Conservation (phyloP, 139 green algal species). For the Desmodesmus armatus region DNA sequence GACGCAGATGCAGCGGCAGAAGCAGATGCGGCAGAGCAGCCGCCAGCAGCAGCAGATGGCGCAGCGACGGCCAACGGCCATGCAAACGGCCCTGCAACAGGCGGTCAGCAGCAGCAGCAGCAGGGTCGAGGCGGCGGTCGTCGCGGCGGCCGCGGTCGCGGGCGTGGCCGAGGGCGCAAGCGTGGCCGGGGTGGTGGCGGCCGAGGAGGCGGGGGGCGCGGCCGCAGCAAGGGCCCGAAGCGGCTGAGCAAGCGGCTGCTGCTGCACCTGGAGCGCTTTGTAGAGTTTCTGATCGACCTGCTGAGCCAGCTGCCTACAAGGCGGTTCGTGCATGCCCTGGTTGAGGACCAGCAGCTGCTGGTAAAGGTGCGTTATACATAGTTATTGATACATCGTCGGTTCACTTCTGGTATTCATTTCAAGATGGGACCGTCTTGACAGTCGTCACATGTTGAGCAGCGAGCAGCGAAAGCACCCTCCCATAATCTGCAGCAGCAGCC, state of each 20-base stretch:
- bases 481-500: background rate
- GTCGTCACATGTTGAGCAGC: no score
- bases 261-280: conserved; percentile 88
- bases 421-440: no score
- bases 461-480: no score
- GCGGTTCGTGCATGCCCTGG: conserved; percentile 85
- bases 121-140: no score
- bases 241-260: conserved; percentile 44
- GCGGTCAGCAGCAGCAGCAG: background rate
- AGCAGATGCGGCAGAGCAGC: background rate
- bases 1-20: background rate
- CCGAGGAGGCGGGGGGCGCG: background rate
- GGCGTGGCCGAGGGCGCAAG: no score
- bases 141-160: background rate
- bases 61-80: background rate
- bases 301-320: conserved; percentile 91
- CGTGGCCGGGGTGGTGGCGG: background rate
- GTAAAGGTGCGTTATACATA: conserved; percentile 73
- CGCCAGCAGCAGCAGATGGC: background rate
- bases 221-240: background rate
- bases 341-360: conserved; percentile 88
- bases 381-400: no score
- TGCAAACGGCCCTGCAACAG: conserved; percentile 2
- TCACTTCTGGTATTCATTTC: no score
- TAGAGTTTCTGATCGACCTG: conserved; percentile 94